Evolutionary conservation across 192 early-diverging fungal species (phyloP).

Genomic region (Backusella mclennaniae): DNA sequence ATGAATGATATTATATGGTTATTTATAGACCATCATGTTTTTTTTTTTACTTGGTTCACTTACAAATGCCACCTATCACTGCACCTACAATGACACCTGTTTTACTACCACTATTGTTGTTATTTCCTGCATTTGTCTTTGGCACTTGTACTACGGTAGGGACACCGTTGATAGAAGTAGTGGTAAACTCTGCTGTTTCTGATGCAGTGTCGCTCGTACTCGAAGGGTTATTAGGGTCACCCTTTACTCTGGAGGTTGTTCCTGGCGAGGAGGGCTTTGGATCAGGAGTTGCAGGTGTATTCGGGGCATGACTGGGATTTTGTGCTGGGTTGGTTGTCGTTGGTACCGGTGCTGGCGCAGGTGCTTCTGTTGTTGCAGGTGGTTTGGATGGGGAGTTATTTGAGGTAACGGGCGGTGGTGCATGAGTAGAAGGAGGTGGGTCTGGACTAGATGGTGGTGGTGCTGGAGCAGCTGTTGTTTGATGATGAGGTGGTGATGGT

Average conservation of each 20-base stretch:
- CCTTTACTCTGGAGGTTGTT: neutral
- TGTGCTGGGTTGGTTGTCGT: neutral
- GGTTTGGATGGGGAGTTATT: neutral
- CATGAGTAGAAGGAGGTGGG: neutral
- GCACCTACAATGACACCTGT: slow-evolving; percentile 17
- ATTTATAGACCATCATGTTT: neutral
- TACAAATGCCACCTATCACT: slow-evolving; percentile 17
- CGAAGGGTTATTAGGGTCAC: neutral
- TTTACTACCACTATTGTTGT: slow-evolving; percentile 4
- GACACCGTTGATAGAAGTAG: neutral
- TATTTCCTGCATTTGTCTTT: neutral
- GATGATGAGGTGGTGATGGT: neutral
- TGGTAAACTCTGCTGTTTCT: neutral
- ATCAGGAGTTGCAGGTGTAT: slow-evolving; percentile 11
- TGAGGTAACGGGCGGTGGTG: neutral
- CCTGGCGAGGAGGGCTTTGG: neutral
- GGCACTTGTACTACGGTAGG: neutral
- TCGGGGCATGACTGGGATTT: neutral
- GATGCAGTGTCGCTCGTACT: neutral
- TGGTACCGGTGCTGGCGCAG: neutral
- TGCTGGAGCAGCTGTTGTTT: slow-evolving; percentile 9
- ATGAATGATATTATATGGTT: neutral
- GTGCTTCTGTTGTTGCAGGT: neutral
- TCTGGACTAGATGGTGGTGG: neutral
- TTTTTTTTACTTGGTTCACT: neutral